Percentiles rank a stretch among this genome's conserved stretches.
phyloP scores from a whole-genome alignment of 208 protist genomes.

The Trypanosoma lewisi region DNA sequence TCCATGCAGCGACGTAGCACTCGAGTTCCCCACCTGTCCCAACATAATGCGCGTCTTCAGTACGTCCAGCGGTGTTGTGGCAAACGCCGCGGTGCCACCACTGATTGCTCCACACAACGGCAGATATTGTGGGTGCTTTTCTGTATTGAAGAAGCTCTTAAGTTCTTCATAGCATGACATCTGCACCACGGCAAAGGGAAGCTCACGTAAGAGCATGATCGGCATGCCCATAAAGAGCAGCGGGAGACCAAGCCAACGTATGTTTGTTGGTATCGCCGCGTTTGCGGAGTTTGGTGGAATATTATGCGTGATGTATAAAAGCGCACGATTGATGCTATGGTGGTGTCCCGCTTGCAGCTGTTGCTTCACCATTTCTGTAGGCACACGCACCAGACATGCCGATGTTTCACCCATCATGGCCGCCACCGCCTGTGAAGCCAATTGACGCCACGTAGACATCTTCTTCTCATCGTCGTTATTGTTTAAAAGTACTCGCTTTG shows the following conservation, averaged over 20 bases:
- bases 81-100: constrained; percentile 79
- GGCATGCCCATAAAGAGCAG: constrained; percentile 80
- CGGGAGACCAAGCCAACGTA: constrained; percentile 38
- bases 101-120: constrained; percentile 80
- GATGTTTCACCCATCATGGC: constrained; percentile 78
- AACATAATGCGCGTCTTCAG: constrained; percentile 94
- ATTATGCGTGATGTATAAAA: constrained; percentile 54
- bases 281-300: constrained; percentile 5
- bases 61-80: constrained; percentile 92
- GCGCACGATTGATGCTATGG: constrained; percentile 27
- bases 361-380: constrained; percentile 92
- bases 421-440: constrained; percentile 48
- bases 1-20: constrained; percentile 8
- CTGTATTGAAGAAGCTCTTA: constrained; percentile 42
- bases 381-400: constrained; percentile 86
- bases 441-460: constrained; percentile 1
- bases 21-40: constrained; percentile 18
- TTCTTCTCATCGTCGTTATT: constrained; percentile 1
- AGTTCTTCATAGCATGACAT: constrained; percentile 91
- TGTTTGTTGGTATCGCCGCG: constrained; percentile 1
- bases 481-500: constrained; percentile 23
- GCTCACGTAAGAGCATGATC: constrained; percentile 82
- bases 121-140: constrained; percentile 32
- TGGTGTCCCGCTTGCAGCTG: constrained; percentile 83
- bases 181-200: constrained; percentile 92